Conservation (phyloP, 352 stramenopile genomes). For the Phytophthora idaei region DNA sequence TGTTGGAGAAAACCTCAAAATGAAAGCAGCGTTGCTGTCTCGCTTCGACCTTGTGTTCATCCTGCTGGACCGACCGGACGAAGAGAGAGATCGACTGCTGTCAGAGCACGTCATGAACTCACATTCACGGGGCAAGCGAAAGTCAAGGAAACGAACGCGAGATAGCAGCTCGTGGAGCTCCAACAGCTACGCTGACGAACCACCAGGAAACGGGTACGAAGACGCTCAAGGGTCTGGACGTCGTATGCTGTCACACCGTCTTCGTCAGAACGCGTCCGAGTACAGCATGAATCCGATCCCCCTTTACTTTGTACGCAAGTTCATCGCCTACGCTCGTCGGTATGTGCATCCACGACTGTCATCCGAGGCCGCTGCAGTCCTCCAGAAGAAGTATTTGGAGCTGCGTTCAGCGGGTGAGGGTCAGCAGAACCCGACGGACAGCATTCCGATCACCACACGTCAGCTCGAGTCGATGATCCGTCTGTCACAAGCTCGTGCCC, state of each 20-base stretch:
- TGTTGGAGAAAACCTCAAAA: constrained; percentile 97
- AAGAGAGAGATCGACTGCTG: constrained; percentile 92
- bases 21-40: constrained; percentile 95
- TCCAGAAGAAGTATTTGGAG: constrained; percentile 92
- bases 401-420: constrained; percentile 74
- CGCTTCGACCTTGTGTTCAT: constrained; percentile 99
- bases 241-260: constrained; percentile 53
- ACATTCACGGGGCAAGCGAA: constrained; percentile 52
- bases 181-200: constrained; percentile 28
- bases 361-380: constrained; percentile 50
- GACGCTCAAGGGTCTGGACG: constrained; percentile 13
- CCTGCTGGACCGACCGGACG: constrained; percentile 93
- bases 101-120: constrained; percentile 96
- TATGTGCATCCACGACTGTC: constrained; percentile 93
- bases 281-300: constrained; percentile 59
- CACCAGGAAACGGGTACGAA: constrained; percentile 18
- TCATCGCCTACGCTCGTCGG: constrained; percentile 96
- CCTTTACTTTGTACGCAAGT: constrained; percentile 93
- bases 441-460: constrained; percentile 93
- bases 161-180: constrained; percentile 30
- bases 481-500: constrained; percentile 92
- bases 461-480: constrained; percentile 96
- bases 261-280: constrained; percentile 54
- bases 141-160: constrained; percentile 42
- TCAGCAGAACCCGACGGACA: constrained; percentile 50